A percentile compares a stretch with the other conserved stretches of the same genome.
Conservation (phyloP, 768 basidiomycete species). For the Serendipita sp. region DNA sequence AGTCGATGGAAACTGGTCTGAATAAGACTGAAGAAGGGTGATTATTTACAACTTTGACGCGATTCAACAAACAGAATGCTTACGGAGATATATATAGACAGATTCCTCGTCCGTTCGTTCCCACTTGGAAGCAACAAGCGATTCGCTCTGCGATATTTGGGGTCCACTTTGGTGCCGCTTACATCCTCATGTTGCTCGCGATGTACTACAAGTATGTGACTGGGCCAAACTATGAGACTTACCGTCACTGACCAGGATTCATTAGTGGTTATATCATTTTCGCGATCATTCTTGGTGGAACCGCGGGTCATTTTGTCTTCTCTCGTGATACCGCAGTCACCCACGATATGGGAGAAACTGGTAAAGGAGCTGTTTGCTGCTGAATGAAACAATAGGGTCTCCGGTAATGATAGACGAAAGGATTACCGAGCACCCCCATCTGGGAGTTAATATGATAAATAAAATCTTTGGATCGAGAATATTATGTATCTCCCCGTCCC, state of each 20-base stretch:
- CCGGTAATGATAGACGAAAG: too few species aligned
- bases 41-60: background rate
- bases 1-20: background rate
- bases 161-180: slow-evolving; percentile 17
- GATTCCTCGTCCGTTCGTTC: slow-evolving; percentile 10
- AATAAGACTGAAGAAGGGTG: background rate
- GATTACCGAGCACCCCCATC: too few species aligned
- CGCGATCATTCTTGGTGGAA: slow-evolving; percentile 17
- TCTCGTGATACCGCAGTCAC: background rate
- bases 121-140: slow-evolving; percentile 16
- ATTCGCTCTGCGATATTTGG: slow-evolving; percentile 15
- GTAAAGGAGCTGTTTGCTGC: background rate
- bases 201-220: slow-evolving; percentile 2
- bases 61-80: background rate
- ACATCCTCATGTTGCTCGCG: slow-evolving; percentile 19
- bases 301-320: background rate
- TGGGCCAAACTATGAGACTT: background rate
- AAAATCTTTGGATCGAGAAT: too few species aligned
- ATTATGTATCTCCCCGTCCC: too few species aligned
- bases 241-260: slow-evolving; percentile 13
- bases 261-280: slow-evolving; percentile 19
- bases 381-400: background rate
- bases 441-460: too few species aligned
- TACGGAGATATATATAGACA: background rate
- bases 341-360: background rate